Base-by-base conservation (phyloP, 495 filamentous ascomycete genomes). In the Aspergillus campestris region DNA sequence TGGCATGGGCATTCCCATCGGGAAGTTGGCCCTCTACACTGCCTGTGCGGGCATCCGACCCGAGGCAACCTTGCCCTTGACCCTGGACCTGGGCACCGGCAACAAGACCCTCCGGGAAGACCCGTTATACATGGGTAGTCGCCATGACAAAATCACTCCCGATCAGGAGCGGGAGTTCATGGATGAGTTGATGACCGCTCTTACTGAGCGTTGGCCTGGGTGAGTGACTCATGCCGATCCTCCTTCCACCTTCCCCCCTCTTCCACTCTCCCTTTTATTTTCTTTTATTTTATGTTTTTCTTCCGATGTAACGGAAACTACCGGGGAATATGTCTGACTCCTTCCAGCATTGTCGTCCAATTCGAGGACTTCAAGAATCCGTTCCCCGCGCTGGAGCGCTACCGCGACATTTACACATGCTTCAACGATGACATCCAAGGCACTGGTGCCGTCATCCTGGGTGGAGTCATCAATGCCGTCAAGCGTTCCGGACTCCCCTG, bases 371-470 rank as follows among this genome's bases (percentile, higher is more conserved):
- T 95, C 70, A 95, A 98, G 76, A 95, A 90, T 53, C 92, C 92
- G 10, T 98, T 98, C 79, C 86, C 87, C 45, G 87, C 91, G 39
- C 75, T 98, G 34, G 83, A 94, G 62, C 78, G 89, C 36, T 97
- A 96, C 63, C 83, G 83, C 38, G 77, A 86, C 54, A 78, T 73
- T 41, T 89, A 94, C 70, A 94, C 89, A 61, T 91, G 86, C 72
- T 98, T 98, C 79, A 98, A 98, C 59, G 92, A 98, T 58, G 92
- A 98, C 58, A 91, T 98, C 59, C 92, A 97, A 74, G 92, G 92
- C 56, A 98, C 92, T 55, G 92, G 92, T 49, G 89, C 92, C 50
- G 92, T 98, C 51, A 87, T 97, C 47, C 76, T 97, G 34, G 89
- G 79, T 33, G 92, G 92, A 72, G 87, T 96, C 55, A 95, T 97